A percentile compares a stretch with the other conserved stretches of the same genome.
These are phyloP conservation scores for Rasamsonia emersonii DNA, from an alignment of 2,329 filamentous ascomycete species.

Conservation along the genomic window DNA sequence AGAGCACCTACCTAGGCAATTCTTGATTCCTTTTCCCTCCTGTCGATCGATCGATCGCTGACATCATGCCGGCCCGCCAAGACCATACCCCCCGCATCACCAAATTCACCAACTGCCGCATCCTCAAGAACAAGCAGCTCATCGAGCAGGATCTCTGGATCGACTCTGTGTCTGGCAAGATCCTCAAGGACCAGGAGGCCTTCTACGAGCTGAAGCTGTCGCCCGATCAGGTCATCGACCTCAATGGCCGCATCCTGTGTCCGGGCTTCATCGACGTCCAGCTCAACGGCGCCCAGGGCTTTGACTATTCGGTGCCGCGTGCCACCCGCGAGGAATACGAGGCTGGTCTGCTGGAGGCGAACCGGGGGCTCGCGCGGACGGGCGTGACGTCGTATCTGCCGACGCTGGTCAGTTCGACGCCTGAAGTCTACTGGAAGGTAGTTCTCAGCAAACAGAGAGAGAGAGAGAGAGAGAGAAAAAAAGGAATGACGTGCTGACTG, in stretches of 20 bases:
- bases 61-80: slow-evolving; percentile 27
- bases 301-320: slow-evolving; percentile 77
- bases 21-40: slow-evolving; percentile 1
- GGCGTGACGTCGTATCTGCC: slow-evolving; percentile 85
- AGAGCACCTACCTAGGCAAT: no score
- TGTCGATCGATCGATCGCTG: no score
- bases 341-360: slow-evolving; percentile 63
- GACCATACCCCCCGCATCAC: slow-evolving; percentile 50
- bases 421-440: slow-evolving; percentile 74
- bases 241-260: slow-evolving; percentile 72
- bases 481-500: no score
- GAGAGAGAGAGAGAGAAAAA: no score
- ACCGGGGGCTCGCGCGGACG: slow-evolving; percentile 62
- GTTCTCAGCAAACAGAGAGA: no score
- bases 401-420: slow-evolving; percentile 64
- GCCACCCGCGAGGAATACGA: slow-evolving; percentile 59
- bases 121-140: slow-evolving; percentile 60
- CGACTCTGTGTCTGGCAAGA: slow-evolving; percentile 70
- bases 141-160: slow-evolving; percentile 82
- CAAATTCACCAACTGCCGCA: slow-evolving; percentile 81
- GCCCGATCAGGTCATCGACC: slow-evolving; percentile 68
- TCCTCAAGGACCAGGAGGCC: slow-evolving; percentile 60
- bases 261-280: slow-evolving; percentile 87
- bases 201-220: slow-evolving; percentile 40
- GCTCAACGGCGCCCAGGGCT: slow-evolving; percentile 85